A percentile compares a stretch with the other conserved stretches of the same genome.
These are phyloP conservation scores for Schizothecium vesticola DNA, from an alignment of 495 filamentous ascomycete species.

Conservation along the genomic window DNA sequence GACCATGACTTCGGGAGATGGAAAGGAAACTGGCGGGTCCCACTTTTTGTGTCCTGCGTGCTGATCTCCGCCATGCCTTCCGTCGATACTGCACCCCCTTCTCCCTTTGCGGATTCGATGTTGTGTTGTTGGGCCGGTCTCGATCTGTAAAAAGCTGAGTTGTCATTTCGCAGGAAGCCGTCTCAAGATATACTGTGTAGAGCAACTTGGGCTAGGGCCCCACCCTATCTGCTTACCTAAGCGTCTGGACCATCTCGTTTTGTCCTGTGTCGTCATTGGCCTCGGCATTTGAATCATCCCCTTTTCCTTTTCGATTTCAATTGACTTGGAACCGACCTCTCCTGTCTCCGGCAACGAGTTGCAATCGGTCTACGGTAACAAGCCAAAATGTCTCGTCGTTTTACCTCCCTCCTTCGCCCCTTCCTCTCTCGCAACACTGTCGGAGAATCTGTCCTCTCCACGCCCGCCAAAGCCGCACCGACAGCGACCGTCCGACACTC, in stretches of 20 bases:
- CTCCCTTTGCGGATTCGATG: too few species aligned
- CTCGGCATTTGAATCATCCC: neutral
- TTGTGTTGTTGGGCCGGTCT: too few species aligned
- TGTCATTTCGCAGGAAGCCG: too few species aligned
- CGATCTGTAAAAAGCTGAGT: too few species aligned
- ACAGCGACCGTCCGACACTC: neutral
- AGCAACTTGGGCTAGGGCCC: too few species aligned
- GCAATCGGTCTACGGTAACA: neutral
- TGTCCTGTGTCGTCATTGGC: neutral
- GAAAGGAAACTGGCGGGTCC: too few species aligned
- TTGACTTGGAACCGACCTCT: neutral
- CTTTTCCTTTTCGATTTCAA: neutral
- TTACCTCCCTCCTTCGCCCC: constrained; percentile 10
- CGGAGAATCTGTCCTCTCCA: neutral
- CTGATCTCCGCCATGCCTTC: too few species aligned
- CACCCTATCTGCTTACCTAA: too few species aligned
- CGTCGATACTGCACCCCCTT: too few species aligned
- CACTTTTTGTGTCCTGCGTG: too few species aligned
- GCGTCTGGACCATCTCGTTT: neutral
- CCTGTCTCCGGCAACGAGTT: neutral
- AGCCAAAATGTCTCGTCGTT: constrained; percentile 18
- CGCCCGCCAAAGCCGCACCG: neutral
- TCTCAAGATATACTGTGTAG: too few species aligned
- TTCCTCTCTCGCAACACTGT: neutral
- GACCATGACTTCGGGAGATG: too few species aligned